Evolutionary conservation across 345 rosid species (phyloP).

Genomic region (Eucalyptus marginata): DNA sequence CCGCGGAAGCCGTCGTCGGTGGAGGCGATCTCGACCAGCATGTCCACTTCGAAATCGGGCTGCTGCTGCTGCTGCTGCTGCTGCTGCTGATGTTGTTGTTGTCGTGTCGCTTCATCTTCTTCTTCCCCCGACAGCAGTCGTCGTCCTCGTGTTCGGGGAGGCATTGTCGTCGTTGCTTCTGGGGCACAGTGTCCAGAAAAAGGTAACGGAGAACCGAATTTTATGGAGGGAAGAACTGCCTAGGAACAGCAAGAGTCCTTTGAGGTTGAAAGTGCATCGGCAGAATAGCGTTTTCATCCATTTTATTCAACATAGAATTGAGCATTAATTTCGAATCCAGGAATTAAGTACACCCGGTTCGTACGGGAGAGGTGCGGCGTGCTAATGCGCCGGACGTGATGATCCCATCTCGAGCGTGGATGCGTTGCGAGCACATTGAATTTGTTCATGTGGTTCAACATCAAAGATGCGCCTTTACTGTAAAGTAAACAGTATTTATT

Average conservation of each 20-base stretch:
- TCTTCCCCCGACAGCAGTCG: not conserved
- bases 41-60: not conserved
- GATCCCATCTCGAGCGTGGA: not conserved
- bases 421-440: not conserved
- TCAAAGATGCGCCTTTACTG: not conserved
- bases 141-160: not conserved
- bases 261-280: not conserved
- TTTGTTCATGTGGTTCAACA: not conserved
- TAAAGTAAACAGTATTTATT: not conserved
- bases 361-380: not conserved
- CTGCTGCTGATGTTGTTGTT: not conserved
- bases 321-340: not conserved
- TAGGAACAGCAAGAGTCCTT: not conserved
- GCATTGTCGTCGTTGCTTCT: not conserved
- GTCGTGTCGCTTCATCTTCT: not conserved
- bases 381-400: not conserved
- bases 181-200: not conserved
- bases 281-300: not conserved
- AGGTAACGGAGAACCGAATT: not conserved
- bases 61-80: too few species aligned
- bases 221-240: not conserved
- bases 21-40: constrained; percentile 48
- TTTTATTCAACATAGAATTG: not conserved
- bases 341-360: not conserved
- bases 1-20: constrained; percentile 64